Conservation (phyloP, 2,329 filamentous ascomycete species). For the Aspergillus texensis region DNA sequence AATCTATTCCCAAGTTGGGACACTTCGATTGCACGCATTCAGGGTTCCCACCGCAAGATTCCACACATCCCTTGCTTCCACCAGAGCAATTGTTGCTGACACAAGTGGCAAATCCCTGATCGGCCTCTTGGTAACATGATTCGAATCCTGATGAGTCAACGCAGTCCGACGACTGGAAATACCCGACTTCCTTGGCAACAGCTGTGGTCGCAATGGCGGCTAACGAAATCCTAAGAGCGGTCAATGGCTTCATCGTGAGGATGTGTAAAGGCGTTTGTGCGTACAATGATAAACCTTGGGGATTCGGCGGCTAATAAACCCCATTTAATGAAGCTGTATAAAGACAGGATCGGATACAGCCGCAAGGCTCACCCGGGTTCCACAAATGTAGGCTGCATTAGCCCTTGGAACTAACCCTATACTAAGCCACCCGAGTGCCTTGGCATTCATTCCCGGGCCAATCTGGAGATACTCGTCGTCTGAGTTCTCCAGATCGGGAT, state of each 20-base stretch:
- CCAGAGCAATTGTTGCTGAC: neutral
- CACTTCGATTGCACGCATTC: neutral
- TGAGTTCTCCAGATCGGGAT: neutral
- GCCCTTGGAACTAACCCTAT: neutral
- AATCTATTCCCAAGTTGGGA: slow-evolving; percentile 10
- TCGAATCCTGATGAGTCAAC: neutral
- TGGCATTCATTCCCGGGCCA: neutral
- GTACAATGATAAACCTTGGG: neutral
- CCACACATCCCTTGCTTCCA: neutral
- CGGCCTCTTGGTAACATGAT: neutral
- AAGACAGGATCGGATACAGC: neutral
- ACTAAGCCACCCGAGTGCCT: neutral
- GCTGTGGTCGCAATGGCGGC: neutral
- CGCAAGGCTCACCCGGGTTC: neutral
- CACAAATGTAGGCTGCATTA: neutral
- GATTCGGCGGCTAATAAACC: neutral
- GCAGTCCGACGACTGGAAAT: neutral
- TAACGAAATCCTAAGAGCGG: neutral
- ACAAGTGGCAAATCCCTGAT: neutral
- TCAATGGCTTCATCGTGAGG: neutral
- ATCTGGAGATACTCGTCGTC: neutral
- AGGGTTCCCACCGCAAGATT: neutral
- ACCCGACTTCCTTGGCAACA: neutral
- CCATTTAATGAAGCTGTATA: neutral
- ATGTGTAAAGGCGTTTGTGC: neutral